Base-by-base conservation (phyloP, 805 yeast species). In the Kazachstania viticola region DNA sequence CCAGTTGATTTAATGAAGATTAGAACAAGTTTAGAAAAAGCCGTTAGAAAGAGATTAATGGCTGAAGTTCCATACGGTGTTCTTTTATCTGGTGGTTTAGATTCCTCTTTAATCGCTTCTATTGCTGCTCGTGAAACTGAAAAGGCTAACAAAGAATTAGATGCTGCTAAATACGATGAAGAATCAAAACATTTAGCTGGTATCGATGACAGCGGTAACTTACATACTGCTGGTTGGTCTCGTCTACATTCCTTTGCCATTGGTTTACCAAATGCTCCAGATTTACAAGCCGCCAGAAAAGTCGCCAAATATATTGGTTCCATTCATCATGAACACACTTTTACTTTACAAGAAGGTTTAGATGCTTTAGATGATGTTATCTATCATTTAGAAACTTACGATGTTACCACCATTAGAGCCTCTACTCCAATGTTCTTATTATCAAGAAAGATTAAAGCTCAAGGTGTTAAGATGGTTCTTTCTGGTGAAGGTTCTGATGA, bases 1-100 rank as follows among this genome's bases (percentile, higher is more conserved):
- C 83, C 77, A 27, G 82, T 79, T 28, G 94, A 88, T 57, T 74
- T 67, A 55, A 73, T 57, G 50, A 47, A 62, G 37, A 71, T 91
- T 39, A 78, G 95, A 61, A 79, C 77, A 50, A 60, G 82, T 30
- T 71, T 91, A 56, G 98, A 91, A 62, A 65, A 79, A 64, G 85
- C 98, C 30, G 99, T 91, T 34, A 80, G 98, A 70, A 91, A 91
- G 81, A 80, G 98, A 71, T 73, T 91, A 52, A 91, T 91, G 99
- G 91, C 97, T 35, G 99, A 91, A 68, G 99, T 91, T 40, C 97
- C 99, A 35, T 91, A 83, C 61, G 99, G 99, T 66, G 99, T 91
- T 29, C 67, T 91, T 47, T 69, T 91, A 46, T 84, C 95, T 15
- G 99, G 99, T 57, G 99, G 99, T 45, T 73, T 91, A 53, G 99